A percentile compares a stretch with the other conserved stretches of the same genome.
Evolutionary conservation across 1,284 basidiomycete genomes (phyloP).

Genomic region (Naganishia liquefaciens): DNA sequence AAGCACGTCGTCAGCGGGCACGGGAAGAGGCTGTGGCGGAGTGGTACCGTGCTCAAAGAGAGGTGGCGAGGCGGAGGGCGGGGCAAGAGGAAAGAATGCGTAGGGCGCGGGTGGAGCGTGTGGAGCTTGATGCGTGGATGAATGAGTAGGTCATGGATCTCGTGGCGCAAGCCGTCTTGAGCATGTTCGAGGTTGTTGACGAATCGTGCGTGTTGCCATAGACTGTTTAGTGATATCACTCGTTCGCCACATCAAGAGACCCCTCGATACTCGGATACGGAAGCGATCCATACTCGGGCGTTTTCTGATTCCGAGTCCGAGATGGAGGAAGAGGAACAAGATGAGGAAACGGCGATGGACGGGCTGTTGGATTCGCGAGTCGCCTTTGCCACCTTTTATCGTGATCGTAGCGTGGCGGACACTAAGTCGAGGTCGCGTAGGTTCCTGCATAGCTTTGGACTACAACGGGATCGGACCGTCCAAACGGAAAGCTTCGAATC

Average conservation of each 20-base stretch:
- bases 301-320: not conserved
- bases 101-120: not conserved
- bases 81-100: not conserved
- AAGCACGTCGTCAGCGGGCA: not conserved
- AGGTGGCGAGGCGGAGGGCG: not conserved
- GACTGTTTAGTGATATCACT: not conserved
- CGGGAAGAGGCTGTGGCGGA: not conserved
- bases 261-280: no score
- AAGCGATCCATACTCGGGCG: not conserved
- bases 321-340: not conserved
- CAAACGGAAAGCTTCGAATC: not conserved
- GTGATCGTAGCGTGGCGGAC: no score
- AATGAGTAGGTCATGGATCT: slow-evolving; percentile 7
- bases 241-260: no score
- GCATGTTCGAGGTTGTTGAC: not conserved
- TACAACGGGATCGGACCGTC: not conserved
- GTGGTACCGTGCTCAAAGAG: not conserved
- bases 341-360: not conserved
- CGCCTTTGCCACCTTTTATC: no score
- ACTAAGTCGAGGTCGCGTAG: not conserved
- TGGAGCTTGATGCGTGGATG: slow-evolving; percentile 3
- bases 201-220: not conserved
- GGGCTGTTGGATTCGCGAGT: slow-evolving; percentile 10
- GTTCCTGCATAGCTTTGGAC: not conserved
- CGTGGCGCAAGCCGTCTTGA: not conserved